phyloP scores from a whole-genome alignment of 1,284 basidiomycete species.

The Ganoderma boninense region DNA sequence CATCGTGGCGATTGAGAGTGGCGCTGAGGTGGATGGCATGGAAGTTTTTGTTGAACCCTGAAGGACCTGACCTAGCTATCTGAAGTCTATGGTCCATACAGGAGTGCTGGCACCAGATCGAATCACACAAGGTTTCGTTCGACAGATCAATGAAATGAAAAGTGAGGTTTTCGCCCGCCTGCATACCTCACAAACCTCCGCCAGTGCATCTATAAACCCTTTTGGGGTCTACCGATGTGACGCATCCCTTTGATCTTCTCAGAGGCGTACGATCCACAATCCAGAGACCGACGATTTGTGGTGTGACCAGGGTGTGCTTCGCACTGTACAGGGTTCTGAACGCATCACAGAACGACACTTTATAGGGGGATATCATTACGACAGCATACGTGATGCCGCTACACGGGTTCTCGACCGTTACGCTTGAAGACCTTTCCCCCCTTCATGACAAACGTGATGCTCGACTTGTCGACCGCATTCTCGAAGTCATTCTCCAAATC shows the following conservation, averaged over 20 bases:
- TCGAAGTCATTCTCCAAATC: conserved; percentile 58
- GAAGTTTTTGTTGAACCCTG: not conserved
- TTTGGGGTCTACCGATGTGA: not conserved
- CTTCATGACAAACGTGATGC: conserved; percentile 67
- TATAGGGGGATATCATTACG: not conserved
- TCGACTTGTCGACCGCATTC: conserved; percentile 50
- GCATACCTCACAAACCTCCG: not conserved
- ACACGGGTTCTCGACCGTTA: conserved; percentile 44
- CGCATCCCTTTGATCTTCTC: not conserved
- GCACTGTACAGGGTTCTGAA: not conserved
- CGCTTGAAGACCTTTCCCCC: conserved; percentile 59
- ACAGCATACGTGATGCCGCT: not conserved
- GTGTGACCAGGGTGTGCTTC: not conserved
- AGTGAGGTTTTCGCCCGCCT: not conserved
- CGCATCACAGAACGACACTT: not conserved
- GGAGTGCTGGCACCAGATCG: not conserved
- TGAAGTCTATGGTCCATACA: not conserved
- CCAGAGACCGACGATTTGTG: not conserved
- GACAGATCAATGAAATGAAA: not conserved
- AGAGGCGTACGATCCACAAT: not conserved
- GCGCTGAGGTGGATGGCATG: not conserved
- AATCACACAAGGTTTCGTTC: not conserved
- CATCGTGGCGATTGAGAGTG: conserved; percentile 1
- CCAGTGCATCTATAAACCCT: not conserved
- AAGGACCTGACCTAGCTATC: not conserved